phyloP scores from a whole-genome alignment of 805 yeast species.

The Brettanomyces bruxellensis region DNA sequence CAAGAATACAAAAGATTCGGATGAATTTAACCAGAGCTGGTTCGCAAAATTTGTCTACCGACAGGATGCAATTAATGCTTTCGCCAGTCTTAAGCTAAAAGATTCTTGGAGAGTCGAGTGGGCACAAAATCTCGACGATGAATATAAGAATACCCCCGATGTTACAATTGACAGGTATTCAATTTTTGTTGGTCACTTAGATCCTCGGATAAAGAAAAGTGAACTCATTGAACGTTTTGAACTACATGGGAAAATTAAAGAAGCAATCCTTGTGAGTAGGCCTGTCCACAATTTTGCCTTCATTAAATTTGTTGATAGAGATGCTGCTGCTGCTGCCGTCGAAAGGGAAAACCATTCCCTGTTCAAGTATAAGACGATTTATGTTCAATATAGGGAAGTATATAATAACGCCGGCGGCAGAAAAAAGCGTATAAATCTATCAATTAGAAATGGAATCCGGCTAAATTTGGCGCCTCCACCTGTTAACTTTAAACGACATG shows the following conservation, averaged over 20 bases:
- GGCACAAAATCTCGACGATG: conserved; percentile 73
- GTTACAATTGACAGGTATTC: conserved; percentile 58
- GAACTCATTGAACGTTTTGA: conserved; percentile 51
- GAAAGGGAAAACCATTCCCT: conserved; percentile 78
- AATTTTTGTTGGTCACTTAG: conserved; percentile 73
- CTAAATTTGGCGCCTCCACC: conserved; percentile 71
- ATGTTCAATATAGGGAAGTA: conserved; percentile 74
- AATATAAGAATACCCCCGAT: conserved; percentile 24
- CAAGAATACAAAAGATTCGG: conserved; percentile 3
- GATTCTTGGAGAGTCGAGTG: conserved; percentile 61
- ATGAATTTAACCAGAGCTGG: conserved; percentile 36
- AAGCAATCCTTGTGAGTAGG: conserved; percentile 45
- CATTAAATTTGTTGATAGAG: conserved; percentile 52
- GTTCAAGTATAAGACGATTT: conserved; percentile 66
- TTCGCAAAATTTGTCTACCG: conserved; percentile 71
- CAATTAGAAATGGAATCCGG: conserved; percentile 14
- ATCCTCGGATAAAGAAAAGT: conserved; percentile 42
- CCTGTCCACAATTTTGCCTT: conserved; percentile 60
- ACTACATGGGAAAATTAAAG: conserved; percentile 56
- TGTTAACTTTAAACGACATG: conserved; percentile 46
- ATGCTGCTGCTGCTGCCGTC: conserved; percentile 79
- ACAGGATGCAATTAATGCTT: conserved; percentile 83
- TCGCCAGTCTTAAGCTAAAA: conserved; percentile 53
- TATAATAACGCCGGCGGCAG: conserved; percentile 21
- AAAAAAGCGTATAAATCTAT: conserved; percentile 19